Base-by-base conservation (phyloP, 805 yeast genomes). In the Ogataea neopini region DNA sequence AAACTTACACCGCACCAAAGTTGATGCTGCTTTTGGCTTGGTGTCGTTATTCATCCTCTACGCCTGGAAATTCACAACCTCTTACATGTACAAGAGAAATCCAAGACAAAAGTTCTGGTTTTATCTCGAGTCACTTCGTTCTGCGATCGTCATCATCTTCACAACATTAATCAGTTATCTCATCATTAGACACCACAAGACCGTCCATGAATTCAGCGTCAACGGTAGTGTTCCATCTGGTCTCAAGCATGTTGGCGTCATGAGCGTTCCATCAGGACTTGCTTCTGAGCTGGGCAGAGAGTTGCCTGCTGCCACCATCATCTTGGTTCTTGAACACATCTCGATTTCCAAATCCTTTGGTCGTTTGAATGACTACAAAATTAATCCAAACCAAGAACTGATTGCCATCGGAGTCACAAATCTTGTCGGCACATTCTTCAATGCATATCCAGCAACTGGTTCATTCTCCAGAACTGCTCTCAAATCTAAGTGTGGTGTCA, bases 391-490 rank as follows among this genome's bases (percentile, higher is more conserved):
- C 69, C 97, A 91, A 74, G 97, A 91, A 68, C 77, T 91, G 46
- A 79, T 91, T 61, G 97, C 97, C 35, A 91, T 91, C 67, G 97
- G 97, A 61, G 87, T 86, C 39, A 85, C 94, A 45, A 91, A 91
- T 69, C 75, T 91, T 65, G 75, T 91, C 57, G 97, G 97, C 57
- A 88, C 96, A 17, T 88, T 90, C 63, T 91, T 91, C 79, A 77
- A 81, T 61, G 96, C 97, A 6, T 91, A 91, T 66, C 97, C 97
- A 7, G 90, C 96, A 6, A 91, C 97, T 4, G 97, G 97, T 39
- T 91, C 97, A 1, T 91, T 91, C 68, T 87, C 96, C 15, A 84
- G 97, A 73, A 86, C 96, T 38, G 97, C 97, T 6, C 76, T 91
- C 60, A 91, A 92, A 70, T 84, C 96, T 43, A 91, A 91, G 70